Evolutionary conservation across 2,329 filamentous ascomycete genomes (phyloP).

Genomic region (Aureobasidium sp.): DNA sequence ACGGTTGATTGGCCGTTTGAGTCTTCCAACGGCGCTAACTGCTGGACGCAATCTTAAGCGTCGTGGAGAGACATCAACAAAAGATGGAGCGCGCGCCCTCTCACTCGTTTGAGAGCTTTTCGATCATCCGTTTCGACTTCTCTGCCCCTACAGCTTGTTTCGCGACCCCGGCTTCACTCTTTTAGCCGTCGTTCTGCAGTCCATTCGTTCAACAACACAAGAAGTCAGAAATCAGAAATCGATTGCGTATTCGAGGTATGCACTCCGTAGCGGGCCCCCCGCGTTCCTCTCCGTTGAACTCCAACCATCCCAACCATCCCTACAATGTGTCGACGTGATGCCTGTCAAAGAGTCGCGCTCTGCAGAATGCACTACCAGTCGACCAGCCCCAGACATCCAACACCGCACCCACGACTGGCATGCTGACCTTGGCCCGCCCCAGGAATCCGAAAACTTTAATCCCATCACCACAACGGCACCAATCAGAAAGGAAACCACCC

Average conservation of each 20-base stretch:
- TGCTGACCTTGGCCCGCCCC: background rate
- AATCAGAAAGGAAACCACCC: background rate
- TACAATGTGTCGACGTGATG: conserved; percentile 4
- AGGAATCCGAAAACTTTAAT: conserved; percentile 4
- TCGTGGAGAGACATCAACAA: conserved; percentile 9
- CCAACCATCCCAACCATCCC: conserved; percentile 11
- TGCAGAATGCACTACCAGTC: conserved; percentile 11
- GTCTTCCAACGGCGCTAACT: conserved; percentile 5
- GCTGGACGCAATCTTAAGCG: conserved; percentile 2
- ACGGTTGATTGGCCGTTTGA: conserved; percentile 3
- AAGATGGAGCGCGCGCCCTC: conserved; percentile 6
- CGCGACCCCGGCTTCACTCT: conserved; percentile 52
- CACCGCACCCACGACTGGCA: background rate
- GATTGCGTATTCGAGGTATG: conserved; percentile 7
- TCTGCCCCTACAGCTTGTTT: conserved; percentile 16
- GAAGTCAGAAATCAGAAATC: background rate
- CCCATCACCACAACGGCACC: conserved; percentile 2
- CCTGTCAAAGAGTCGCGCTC: conserved; percentile 4
- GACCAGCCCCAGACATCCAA: background rate
- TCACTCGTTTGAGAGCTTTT: conserved; percentile 1
- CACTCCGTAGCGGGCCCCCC: conserved; percentile 1
- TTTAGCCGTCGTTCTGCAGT: conserved; percentile 48
- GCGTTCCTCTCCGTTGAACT: conserved; percentile 6
- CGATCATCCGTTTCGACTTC: conserved; percentile 16
- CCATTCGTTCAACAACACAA: conserved; percentile 27